A percentile compares a stretch with the other conserved stretches of the same genome.
Evolutionary conservation across 371 early-diverging fungal genomes (phyloP).

Genomic region (Chytridium lagenaria): DNA sequence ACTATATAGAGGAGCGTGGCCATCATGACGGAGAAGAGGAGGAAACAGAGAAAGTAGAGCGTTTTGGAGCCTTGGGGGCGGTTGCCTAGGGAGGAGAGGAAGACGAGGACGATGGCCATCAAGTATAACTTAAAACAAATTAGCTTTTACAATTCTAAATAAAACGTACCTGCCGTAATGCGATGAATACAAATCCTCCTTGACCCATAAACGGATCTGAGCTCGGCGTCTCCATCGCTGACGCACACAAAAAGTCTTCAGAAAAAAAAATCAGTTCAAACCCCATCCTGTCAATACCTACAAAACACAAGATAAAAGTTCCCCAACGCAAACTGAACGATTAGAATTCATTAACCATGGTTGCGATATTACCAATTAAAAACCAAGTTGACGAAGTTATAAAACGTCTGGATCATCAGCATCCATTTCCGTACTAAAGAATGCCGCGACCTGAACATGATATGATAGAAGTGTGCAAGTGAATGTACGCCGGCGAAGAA

Average conservation of each 20-base stretch:
- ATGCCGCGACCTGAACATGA: conserved; percentile 73
- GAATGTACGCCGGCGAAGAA: conserved; percentile 94
- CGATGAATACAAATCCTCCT: conserved; percentile 31
- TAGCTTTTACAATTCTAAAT: conserved; percentile 25
- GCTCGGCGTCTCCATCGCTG: background rate
- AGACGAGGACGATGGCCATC: conserved; percentile 70
- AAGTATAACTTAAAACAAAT: background rate
- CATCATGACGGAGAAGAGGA: conserved; percentile 79
- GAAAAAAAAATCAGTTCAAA: too few relatives aligned
- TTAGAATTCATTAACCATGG: background rate
- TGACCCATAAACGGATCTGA: conserved; percentile 28
- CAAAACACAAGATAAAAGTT: conserved; percentile 90
- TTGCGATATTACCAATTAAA: conserved; percentile 63
- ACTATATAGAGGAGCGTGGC: conserved; percentile 65
- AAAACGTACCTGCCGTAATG: conserved; percentile 73
- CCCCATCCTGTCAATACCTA: too few relatives aligned
- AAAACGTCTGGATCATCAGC: conserved; percentile 68
- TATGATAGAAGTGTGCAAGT: conserved; percentile 72
- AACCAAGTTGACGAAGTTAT: conserved; percentile 66
- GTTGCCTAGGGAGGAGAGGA: conserved; percentile 90
- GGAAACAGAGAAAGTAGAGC: conserved; percentile 68
- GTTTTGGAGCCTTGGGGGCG: conserved; percentile 86
- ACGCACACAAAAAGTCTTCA: background rate
- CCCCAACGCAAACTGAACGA: conserved; percentile 60
- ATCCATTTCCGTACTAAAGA: conserved; percentile 66